Conservation (phyloP, 441 rosid genomes). For the Metrosideros polymorpha region DNA sequence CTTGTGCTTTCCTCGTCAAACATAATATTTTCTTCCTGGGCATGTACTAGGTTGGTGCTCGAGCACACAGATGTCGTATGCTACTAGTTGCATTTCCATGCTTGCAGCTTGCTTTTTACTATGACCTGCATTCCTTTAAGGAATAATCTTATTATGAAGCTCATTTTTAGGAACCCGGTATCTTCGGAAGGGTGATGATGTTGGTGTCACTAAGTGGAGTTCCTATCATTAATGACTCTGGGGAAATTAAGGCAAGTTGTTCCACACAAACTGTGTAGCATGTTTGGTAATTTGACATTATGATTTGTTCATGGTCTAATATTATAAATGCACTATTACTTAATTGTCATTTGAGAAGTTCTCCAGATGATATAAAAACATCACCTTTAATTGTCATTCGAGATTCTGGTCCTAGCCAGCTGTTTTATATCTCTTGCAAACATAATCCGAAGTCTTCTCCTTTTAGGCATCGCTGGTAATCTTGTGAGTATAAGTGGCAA, state of each 20-base stretch:
- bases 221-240: constrained; percentile 31
- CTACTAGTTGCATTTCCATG: neutral
- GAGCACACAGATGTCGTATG: neutral
- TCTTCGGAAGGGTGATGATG: constrained; percentile 51
- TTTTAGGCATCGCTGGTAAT: neutral
- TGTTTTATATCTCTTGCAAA: neutral
- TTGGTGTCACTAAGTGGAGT: constrained; percentile 63
- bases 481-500: neutral
- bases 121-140: neutral
- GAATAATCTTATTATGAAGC: neutral
- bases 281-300: neutral
- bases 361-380: neutral
- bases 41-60: neutral
- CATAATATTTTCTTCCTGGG: neutral
- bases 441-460: neutral
- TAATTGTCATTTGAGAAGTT: neutral
- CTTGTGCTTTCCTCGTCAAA: neutral
- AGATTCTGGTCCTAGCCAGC: neutral
- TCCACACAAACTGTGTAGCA: neutral
- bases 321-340: neutral
- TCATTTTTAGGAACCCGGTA: constrained; percentile 46
- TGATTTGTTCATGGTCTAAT: neutral
- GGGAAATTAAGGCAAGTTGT: constrained; percentile 54
- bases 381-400: neutral
- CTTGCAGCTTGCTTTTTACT: neutral